phyloP scores from a whole-genome alignment of 805 yeast species.

The Zygosaccharomyces lentus region DNA sequence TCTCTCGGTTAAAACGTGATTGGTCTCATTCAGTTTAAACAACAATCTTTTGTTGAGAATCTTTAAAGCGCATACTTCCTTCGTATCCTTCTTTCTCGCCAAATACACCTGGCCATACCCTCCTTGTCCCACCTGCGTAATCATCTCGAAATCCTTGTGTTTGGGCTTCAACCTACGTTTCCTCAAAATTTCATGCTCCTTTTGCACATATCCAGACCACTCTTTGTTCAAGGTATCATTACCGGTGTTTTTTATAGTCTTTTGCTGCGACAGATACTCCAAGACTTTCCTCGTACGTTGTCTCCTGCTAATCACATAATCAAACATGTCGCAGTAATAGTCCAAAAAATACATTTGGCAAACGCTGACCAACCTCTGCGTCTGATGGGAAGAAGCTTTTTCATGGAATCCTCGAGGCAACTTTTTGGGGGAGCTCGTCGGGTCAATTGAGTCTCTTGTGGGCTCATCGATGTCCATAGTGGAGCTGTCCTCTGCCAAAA shows the following conservation, averaged over 20 bases:
- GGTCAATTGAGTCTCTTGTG: constrained; percentile 22
- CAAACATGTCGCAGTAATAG: constrained; percentile 93
- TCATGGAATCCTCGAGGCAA: constrained; percentile 45
- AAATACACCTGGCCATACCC: constrained; percentile 99
- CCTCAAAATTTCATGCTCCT: constrained; percentile 80
- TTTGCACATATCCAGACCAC: constrained; percentile 76
- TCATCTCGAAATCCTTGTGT: constrained; percentile 91
- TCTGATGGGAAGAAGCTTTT: constrained; percentile 66
- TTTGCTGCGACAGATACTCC: constrained; percentile 42
- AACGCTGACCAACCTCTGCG: constrained; percentile 81
- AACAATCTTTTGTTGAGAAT: constrained; percentile 82
- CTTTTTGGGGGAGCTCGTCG: constrained; percentile 35
- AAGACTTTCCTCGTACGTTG: constrained; percentile 74
- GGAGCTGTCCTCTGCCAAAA: constrained; percentile 28
- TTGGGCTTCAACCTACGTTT: constrained; percentile 88
- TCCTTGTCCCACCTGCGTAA: constrained; percentile 99
- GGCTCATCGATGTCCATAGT: constrained; percentile 36
- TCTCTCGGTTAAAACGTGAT: constrained; percentile 93
- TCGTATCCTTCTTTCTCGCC: constrained; percentile 89
- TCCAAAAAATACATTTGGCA: constrained; percentile 92
- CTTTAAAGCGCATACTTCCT: constrained; percentile 92
- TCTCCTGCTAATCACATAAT: constrained; percentile 81
- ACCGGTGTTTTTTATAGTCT: constrained; percentile 24
- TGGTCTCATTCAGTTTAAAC: constrained; percentile 87
- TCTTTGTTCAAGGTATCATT: constrained; percentile 45